phyloP scores from a whole-genome alignment of 371 early-diverging fungal genomes.

The Mucor racemosus region DNA sequence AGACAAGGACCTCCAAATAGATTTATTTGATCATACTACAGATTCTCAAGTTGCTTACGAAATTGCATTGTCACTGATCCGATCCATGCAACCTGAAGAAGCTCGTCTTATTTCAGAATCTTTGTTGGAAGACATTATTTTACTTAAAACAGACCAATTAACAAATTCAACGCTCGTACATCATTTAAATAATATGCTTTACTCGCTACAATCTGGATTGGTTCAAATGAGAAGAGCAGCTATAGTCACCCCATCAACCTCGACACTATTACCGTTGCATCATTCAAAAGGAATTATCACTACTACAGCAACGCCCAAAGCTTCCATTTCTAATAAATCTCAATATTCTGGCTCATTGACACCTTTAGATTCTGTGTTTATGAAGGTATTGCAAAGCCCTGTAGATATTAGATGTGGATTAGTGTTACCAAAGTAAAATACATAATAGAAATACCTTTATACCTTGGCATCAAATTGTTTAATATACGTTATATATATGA shows the following conservation, averaged over 20 bases:
- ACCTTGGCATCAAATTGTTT: too few relatives aligned
- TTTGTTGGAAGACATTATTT: constrained; percentile 37
- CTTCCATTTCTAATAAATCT: background rate
- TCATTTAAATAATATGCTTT: constrained; percentile 12
- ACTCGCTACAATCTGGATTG: constrained; percentile 18
- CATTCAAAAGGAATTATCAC: background rate
- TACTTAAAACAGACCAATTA: constrained; percentile 23
- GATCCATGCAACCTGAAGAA: constrained; percentile 39
- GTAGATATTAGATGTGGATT: constrained; percentile 17
- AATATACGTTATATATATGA: background rate
- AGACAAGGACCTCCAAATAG: constrained; percentile 20
- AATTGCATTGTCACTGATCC: constrained; percentile 35
- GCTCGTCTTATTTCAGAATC: constrained; percentile 36
- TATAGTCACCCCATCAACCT: background rate
- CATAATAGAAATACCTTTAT: too few relatives aligned
- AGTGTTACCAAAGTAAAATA: constrained; percentile 20
- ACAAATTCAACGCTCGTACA: constrained; percentile 6
- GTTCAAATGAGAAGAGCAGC: constrained; percentile 23
- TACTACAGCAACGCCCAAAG: background rate
- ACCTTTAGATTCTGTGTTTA: constrained; percentile 17
- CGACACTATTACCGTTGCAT: background rate
- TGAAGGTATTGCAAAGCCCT: constrained; percentile 14
- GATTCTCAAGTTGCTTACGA: constrained; percentile 37
- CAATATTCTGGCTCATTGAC: background rate
- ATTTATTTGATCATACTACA: constrained; percentile 9